phyloP scores from a whole-genome alignment of 2,329 filamentous ascomycete genomes.

The Penicillium concentricum region DNA sequence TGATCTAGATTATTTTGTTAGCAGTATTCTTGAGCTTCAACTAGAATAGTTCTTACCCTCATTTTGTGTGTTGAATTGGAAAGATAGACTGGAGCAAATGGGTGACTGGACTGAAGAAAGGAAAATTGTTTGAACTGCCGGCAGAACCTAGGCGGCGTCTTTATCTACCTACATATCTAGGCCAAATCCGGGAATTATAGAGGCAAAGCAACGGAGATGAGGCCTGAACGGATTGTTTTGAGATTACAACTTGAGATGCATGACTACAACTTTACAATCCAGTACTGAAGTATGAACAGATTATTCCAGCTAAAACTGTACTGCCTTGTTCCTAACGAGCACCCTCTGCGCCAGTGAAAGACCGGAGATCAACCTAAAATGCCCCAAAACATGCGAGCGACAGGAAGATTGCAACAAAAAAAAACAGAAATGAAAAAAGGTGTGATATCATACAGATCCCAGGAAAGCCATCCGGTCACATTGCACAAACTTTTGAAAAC shows the following conservation, averaged over 20 bases:
- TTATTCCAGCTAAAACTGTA: slow-evolving; percentile 30
- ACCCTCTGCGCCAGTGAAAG: slow-evolving; percentile 31
- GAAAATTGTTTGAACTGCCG: slow-evolving; percentile 28
- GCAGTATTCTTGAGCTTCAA: not conserved
- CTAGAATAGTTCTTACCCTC: slow-evolving; percentile 19
- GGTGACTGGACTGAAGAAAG: slow-evolving; percentile 3
- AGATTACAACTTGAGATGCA: not conserved
- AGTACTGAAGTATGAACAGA: slow-evolving; percentile 24
- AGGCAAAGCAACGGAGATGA: not conserved
- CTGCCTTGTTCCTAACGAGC: slow-evolving; percentile 35
- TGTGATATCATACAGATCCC: slow-evolving; percentile 48
- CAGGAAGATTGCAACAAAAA: slow-evolving; percentile 24
- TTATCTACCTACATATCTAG: slow-evolving; percentile 4
- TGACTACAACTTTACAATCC: not conserved
- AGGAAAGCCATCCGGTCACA: slow-evolving; percentile 28
- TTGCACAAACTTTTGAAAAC: slow-evolving; percentile 42
- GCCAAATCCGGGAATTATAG: not conserved
- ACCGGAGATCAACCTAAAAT: slow-evolving; percentile 29
- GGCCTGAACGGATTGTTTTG: not conserved
- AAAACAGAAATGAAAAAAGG: slow-evolving; percentile 27
- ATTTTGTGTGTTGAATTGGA: slow-evolving; percentile 19
- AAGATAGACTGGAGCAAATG: slow-evolving; percentile 1
- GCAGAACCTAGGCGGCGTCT: slow-evolving; percentile 18
- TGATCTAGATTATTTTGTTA: slow-evolving; percentile 31
- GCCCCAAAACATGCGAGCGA: slow-evolving; percentile 26